Conservation (phyloP, 129 eudicot genomes). For the Flaveria trinervia region DNA sequence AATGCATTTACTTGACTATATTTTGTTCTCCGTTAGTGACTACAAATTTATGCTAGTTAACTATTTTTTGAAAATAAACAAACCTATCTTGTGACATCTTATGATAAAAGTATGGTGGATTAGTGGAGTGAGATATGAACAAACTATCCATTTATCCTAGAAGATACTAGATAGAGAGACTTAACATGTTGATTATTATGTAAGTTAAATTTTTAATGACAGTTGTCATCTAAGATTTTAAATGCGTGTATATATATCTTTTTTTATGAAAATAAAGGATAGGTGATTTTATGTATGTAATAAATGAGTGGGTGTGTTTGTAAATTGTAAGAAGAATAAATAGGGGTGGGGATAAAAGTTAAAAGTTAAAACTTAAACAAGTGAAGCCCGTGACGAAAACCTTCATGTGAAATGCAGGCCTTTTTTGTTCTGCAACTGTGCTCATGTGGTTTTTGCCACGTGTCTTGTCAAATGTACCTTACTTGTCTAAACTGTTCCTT, state of each 20-base stretch:
- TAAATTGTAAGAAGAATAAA: slow-evolving; percentile 9
- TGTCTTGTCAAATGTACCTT: slow-evolving; percentile 23
- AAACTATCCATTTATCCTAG: too few relatives aligned
- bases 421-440: slow-evolving; percentile 17
- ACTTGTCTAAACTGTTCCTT: slow-evolving; percentile 17
- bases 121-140: too few relatives aligned
- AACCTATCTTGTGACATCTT: too few relatives aligned
- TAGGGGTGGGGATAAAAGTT: slow-evolving; percentile 7
- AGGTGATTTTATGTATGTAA: not conserved
- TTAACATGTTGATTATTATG: too few relatives aligned
- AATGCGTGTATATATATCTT: too few relatives aligned
- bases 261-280: not conserved
- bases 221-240: too few relatives aligned
- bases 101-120: too few relatives aligned
- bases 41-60: too few relatives aligned
- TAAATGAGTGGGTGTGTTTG: slow-evolving; percentile 5
- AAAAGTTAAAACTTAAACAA: not conserved
- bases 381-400: slow-evolving; percentile 34
- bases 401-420: slow-evolving; percentile 24
- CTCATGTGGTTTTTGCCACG: slow-evolving; percentile 40
- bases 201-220: too few relatives aligned
- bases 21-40: not conserved
- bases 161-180: too few relatives aligned
- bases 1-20: not conserved
- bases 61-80: not conserved